Base-by-base conservation (phyloP, 164 flowering plant species). In the Piper longum region DNA sequence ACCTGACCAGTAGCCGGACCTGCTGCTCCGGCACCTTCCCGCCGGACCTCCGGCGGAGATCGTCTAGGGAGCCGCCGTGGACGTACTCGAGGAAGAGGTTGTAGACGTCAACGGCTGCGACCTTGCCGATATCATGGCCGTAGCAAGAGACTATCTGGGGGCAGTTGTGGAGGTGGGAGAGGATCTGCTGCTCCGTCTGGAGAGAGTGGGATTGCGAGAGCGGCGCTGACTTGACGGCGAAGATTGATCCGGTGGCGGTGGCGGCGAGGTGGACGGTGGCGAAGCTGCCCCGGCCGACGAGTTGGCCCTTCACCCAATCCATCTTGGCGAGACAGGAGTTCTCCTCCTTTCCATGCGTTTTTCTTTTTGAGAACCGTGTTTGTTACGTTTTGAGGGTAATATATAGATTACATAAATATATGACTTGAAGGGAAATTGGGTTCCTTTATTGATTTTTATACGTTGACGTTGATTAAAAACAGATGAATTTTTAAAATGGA, bases 61-160 rank as follows among this genome's bases (percentile, higher is more conserved):
- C 82, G 0, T 81, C 74, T 41, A 88, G 61, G 54, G 73, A 82
- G 0, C 96, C 96, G 0, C 75, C 66, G 4, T 73, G 9, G 16
- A 89, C 87, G 62, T 76, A 83, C 72, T 88, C 96, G 41, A 88
- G 54, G 36, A 88, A 71, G 41, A 86, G 26, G 60, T 83, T 88
- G 66, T 81, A 85, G 16, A 81, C 6, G 4, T 39, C 6, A 43
- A 48, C 54, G 16, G 83, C 83, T 41, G 74, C 68, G 65, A 77
- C 88, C 4, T 41, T 40, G 9, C 73, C 76, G 16, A 16, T 2
- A 17, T 72, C 74, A 2, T 77, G 79, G 5, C 96, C 93, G 4
- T 76, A 74, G 45, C 83, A 82, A 0, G 65, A 61, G 9, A 86
- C 68, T 7, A 86, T 71, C 12, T 79, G 68, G 0, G 80, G 83